Evolutionary conservation across 2,329 filamentous ascomycete genomes (phyloP).

Genomic region (Aphanocladium album): DNA sequence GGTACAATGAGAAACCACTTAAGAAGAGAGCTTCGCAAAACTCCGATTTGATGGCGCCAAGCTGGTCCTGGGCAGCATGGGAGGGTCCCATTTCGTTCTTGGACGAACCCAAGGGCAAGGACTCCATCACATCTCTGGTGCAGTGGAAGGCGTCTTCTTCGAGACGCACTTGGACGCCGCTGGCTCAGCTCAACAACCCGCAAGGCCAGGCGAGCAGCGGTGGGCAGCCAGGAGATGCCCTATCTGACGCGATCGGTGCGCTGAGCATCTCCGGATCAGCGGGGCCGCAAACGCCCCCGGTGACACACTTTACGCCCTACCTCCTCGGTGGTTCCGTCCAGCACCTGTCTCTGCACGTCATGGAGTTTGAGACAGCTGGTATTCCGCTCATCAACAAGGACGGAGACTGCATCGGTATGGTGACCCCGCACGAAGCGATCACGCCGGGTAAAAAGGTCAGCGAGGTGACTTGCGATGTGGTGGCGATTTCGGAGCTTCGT

Average conservation of each 20-base stretch:
- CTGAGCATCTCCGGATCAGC: not conserved
- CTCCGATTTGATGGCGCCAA: not conserved
- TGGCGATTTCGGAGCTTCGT: not conserved
- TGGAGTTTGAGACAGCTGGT: not conserved
- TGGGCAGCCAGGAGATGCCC: not conserved
- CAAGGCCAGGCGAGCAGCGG: not conserved
- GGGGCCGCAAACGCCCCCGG: not conserved
- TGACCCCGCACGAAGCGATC: not conserved
- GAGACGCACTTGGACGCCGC: not conserved
- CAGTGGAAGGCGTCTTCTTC: not conserved
- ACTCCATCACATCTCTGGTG: not conserved
- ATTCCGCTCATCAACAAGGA: not conserved
- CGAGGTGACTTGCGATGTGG: not conserved
- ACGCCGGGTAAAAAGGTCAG: not conserved
- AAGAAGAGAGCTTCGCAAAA: not conserved
- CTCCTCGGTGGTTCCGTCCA: not conserved
- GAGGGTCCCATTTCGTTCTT: not conserved
- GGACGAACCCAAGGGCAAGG: not conserved
- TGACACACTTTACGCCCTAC: not conserved
- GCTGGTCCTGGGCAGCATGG: not conserved
- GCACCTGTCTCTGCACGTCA: not conserved
- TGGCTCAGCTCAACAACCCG: not conserved
- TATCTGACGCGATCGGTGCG: not conserved
- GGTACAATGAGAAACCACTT: not conserved
- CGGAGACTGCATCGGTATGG: not conserved